Conservation (phyloP, 1,284 basidiomycete genomes). For the Rhodofomes roseus region DNA sequence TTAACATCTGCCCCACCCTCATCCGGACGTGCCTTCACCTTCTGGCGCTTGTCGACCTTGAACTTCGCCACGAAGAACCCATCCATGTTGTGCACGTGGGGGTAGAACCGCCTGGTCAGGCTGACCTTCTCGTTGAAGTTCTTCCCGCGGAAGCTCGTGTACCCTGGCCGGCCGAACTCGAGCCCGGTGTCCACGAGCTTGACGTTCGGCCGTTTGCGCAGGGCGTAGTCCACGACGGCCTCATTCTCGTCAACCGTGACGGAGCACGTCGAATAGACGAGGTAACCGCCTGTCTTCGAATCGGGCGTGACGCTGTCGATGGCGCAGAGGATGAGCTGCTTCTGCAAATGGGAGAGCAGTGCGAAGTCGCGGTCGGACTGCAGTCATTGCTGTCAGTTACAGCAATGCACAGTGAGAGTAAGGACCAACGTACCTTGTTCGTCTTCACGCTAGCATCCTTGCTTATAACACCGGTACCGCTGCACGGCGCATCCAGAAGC, state of each 20-base stretch:
- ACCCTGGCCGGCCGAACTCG: slow-evolving; percentile 92
- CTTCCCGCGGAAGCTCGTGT: slow-evolving; percentile 88
- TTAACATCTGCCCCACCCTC: slow-evolving; percentile 23
- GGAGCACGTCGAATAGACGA: slow-evolving; percentile 99
- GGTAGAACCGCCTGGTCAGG: slow-evolving; percentile 87
- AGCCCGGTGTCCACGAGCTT: slow-evolving; percentile 93
- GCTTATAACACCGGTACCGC: slow-evolving; percentile 96
- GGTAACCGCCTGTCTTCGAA: slow-evolving; percentile 88
- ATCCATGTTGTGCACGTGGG: slow-evolving; percentile 94
- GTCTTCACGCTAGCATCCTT: slow-evolving; percentile 98
- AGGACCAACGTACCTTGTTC: slow-evolving; percentile 78
- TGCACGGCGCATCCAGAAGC: slow-evolving; percentile 95
- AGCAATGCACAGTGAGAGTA: not conserved
- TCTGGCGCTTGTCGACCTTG: slow-evolving; percentile 81
- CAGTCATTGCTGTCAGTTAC: not conserved
- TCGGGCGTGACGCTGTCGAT: slow-evolving; percentile 93
- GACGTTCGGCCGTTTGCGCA: slow-evolving; percentile 94
- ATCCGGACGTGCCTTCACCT: slow-evolving; percentile 36
- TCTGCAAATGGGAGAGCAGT: slow-evolving; percentile 94
- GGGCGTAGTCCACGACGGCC: slow-evolving; percentile 97
- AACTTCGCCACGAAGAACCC: slow-evolving; percentile 99
- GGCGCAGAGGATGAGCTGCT: slow-evolving; percentile 97
- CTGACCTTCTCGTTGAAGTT: slow-evolving; percentile 78
- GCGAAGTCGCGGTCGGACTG: slow-evolving; percentile 94
- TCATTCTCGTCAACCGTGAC: slow-evolving; percentile 99